Percentiles rank a stretch among this genome's conserved stretches.
These are phyloP conservation scores for Backusella westeae DNA, from an alignment of 192 early-diverging fungal genomes.

Conservation along the genomic window DNA sequence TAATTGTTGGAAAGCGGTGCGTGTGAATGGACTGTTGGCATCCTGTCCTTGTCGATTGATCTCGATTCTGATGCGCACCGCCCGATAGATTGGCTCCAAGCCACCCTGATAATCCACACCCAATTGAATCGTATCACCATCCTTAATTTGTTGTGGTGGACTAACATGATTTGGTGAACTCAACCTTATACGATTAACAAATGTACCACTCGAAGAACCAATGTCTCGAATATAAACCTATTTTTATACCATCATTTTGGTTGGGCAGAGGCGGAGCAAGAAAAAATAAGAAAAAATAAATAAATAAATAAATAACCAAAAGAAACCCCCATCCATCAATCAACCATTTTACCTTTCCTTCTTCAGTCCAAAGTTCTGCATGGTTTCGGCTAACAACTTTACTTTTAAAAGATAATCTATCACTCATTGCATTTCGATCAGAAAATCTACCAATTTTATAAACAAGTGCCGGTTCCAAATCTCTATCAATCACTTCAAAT, in stretches of 20 bases:
- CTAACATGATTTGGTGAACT: conserved; percentile 86
- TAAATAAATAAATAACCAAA: background rate
- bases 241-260: background rate
- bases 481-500: conserved; percentile 61
- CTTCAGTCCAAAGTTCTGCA: conserved; percentile 88
- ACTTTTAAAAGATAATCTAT: conserved; percentile 77
- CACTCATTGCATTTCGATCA: conserved; percentile 57
- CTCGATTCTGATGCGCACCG: conserved; percentile 84
- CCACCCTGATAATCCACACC: conserved; percentile 96
- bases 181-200: conserved; percentile 90
- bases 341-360: conserved; percentile 48
- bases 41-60: conserved; percentile 67
- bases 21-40: conserved; percentile 42
- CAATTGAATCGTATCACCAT: conserved; percentile 92
- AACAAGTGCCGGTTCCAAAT: conserved; percentile 56
- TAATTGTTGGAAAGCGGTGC: conserved; percentile 28
- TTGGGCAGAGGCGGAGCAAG: background rate
- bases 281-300: background rate
- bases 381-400: conserved; percentile 94
- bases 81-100: conserved; percentile 83
- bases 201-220: conserved; percentile 95
- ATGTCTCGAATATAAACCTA: conserved; percentile 92
- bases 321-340: background rate
- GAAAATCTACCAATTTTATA: conserved; percentile 75
- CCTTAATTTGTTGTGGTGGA: conserved; percentile 70